phyloP scores from a whole-genome alignment of 257 asterid species.

The Solanum sitiens region DNA sequence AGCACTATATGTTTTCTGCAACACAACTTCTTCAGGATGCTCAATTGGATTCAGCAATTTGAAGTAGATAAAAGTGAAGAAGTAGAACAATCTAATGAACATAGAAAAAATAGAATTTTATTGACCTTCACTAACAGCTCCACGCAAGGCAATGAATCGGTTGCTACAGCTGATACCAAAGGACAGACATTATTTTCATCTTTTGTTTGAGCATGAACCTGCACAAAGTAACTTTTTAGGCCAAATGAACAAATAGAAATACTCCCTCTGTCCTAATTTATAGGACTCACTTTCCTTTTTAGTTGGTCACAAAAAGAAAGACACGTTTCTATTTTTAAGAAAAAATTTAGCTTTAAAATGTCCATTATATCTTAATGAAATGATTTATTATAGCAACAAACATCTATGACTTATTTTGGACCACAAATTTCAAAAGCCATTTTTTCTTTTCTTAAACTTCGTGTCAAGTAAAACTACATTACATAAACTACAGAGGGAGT shows the following conservation, averaged over 20 bases:
- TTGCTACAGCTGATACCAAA: slow-evolving; percentile 85
- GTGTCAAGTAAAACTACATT: background rate
- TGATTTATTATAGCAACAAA: too few species aligned
- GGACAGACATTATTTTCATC: slow-evolving; percentile 67
- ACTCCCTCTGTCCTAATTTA: background rate
- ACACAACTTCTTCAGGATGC: background rate
- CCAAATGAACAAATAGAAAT: background rate
- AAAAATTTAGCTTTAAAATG: too few species aligned
- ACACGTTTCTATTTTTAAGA: too few species aligned
- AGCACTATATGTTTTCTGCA: background rate
- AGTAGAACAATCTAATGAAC: background rate
- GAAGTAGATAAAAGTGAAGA: background rate
- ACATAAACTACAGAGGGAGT: background rate
- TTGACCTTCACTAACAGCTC: slow-evolving; percentile 70
- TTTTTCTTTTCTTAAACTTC: background rate
- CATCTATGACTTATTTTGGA: background rate
- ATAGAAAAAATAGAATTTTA: background rate
- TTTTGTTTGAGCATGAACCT: slow-evolving; percentile 76
- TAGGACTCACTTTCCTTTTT: background rate
- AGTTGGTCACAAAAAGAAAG: background rate
- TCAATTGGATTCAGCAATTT: background rate
- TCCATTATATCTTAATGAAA: background rate
- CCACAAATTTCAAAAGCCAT: background rate
- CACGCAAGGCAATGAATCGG: slow-evolving; percentile 70
- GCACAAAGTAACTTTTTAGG: slow-evolving; percentile 23